phyloP scores from a whole-genome alignment of 352 stramenopile genomes.

The Globisporangium yorkense region DNA sequence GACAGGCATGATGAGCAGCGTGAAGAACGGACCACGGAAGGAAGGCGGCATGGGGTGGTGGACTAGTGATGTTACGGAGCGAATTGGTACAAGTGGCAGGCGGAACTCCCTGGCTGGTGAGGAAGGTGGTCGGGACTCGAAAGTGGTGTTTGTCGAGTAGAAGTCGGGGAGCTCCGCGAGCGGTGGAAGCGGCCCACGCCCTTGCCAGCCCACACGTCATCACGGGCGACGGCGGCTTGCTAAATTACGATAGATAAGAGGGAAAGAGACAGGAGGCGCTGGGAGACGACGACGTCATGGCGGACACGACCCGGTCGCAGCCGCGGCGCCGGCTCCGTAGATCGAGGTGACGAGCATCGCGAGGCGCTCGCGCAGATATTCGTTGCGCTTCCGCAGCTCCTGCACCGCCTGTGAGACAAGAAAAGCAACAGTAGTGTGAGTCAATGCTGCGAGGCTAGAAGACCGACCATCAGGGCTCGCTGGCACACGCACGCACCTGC shows the following conservation, averaged over 20 bases:
- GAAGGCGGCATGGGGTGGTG: too few relatives aligned
- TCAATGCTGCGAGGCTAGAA: slow-evolving; percentile 1
- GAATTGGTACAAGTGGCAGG: too few relatives aligned
- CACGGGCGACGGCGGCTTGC: background rate
- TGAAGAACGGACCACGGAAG: too few relatives aligned
- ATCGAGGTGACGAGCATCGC: slow-evolving; percentile 57
- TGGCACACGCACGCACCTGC: slow-evolving; percentile 26
- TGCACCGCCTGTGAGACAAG: slow-evolving; percentile 38
- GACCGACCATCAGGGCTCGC: too few relatives aligned
- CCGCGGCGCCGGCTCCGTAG: slow-evolving; percentile 28
- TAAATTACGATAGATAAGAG: slow-evolving; percentile 6
- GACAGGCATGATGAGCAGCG: too few relatives aligned
- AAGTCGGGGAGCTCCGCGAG: background rate
- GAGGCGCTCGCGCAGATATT: slow-evolving; percentile 51
- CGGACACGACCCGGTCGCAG: background rate
- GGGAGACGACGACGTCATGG: background rate
- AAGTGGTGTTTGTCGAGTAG: background rate
- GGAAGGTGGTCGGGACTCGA: too few relatives aligned
- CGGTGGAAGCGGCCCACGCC: too few relatives aligned
- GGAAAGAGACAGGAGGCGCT: background rate
- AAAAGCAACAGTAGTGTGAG: background rate
- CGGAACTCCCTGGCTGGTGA: too few relatives aligned
- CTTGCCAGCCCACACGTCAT: background rate
- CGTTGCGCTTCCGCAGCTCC: slow-evolving; percentile 54
- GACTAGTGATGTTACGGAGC: too few relatives aligned